Conservation (phyloP, 2,329 filamentous ascomycete species). For the Colletotrichum aenigma region DNA sequence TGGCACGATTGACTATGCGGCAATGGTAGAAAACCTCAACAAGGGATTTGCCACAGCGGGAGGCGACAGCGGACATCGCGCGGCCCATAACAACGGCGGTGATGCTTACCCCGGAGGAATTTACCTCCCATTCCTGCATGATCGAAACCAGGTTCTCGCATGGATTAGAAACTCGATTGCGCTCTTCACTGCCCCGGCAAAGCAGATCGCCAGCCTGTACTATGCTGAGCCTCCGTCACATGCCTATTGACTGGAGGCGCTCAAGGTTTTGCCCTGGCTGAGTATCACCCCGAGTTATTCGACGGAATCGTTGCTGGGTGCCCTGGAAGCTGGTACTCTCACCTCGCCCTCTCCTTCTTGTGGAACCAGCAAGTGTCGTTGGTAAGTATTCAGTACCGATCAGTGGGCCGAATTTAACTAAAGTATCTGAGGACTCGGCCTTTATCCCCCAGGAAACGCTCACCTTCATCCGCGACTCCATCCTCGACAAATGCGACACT, state of each 20-base stretch:
- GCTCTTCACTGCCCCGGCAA: neutral
- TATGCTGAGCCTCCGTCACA: neutral
- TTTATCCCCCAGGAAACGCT: neutral
- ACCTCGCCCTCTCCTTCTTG: neutral
- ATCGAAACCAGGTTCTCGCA: conserved; percentile 1
- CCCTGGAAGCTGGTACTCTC: conserved; percentile 11
- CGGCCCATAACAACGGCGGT: neutral
- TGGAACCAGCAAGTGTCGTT: conserved; percentile 2
- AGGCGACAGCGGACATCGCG: conserved; percentile 1
- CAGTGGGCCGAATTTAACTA: neutral
- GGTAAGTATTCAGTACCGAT: neutral
- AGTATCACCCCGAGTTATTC: neutral
- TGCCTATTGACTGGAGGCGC: conserved; percentile 1
- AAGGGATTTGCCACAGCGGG: conserved; percentile 1
- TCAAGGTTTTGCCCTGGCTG: neutral
- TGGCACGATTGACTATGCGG: neutral
- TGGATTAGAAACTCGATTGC: conserved; percentile 7
- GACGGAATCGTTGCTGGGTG: neutral
- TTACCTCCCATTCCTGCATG: neutral
- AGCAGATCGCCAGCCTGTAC: neutral
- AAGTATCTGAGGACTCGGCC: neutral
- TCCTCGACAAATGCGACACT: neutral
- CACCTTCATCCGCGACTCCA: neutral
- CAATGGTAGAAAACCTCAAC: conserved; percentile 1
- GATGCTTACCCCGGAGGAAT: conserved; percentile 1